Percentiles rank a stretch among this genome's conserved stretches.
Conservation (phyloP, 108 stramenopile genomes). For the Pseudonitzschia multiseries region DNA sequence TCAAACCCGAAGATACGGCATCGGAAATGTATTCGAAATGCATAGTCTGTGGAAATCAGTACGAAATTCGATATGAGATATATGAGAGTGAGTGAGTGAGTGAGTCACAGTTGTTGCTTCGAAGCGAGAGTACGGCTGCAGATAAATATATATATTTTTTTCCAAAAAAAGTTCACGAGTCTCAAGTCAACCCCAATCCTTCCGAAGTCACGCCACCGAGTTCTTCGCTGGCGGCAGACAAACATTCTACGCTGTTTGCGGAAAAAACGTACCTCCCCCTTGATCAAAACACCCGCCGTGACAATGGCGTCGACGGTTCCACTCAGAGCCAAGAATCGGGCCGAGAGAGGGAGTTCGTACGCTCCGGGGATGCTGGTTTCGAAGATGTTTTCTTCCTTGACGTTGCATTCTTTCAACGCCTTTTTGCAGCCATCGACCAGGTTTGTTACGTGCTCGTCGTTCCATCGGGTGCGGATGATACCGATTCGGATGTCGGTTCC, state of each 20-base stretch:
- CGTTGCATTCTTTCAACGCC: slow-evolving; percentile 83
- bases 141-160: too few species aligned
- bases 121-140: too few species aligned
- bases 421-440: slow-evolving; percentile 71
- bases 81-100: too few species aligned
- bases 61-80: too few species aligned
- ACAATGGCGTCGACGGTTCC: slow-evolving; percentile 97
- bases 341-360: slow-evolving; percentile 96
- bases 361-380: slow-evolving; percentile 95
- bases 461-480: slow-evolving; percentile 88
- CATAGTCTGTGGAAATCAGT: slow-evolving; percentile 53
- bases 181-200: too few species aligned
- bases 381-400: slow-evolving; percentile 83
- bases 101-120: too few species aligned
- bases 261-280: slow-evolving; percentile 77
- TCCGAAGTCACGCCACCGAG: too few species aligned
- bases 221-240: neutral
- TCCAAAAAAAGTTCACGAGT: too few species aligned
- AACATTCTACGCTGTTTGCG: neutral
- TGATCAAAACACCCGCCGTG: slow-evolving; percentile 94
- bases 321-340: slow-evolving; percentile 88
- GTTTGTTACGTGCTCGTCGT: slow-evolving; percentile 83
- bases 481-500: slow-evolving; percentile 78
- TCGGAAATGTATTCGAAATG: slow-evolving; percentile 99
- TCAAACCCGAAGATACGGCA: slow-evolving; percentile 89